Evolutionary conservation across 192 early-diverging fungal species (phyloP).

Genomic region (Lobosporangium transversale): DNA sequence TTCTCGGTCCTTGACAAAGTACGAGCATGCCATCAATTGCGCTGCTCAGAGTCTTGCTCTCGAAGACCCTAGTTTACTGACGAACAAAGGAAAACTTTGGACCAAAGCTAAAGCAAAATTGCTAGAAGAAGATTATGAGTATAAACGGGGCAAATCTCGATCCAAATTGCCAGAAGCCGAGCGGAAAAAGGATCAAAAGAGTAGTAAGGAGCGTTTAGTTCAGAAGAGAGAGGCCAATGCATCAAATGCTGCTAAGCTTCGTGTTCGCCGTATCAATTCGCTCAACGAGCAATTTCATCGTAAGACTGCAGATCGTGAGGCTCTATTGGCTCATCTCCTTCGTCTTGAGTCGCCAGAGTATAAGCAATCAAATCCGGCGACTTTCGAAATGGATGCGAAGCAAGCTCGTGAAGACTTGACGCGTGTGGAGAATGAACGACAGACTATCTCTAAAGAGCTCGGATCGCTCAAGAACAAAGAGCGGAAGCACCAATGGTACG

Average conservation of each 20-base stretch:
- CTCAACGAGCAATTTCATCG: slow-evolving; percentile 48
- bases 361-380: slow-evolving; percentile 14
- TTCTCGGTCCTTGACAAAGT: slow-evolving; percentile 58
- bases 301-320: slow-evolving; percentile 42
- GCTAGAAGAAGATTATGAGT: slow-evolving; percentile 59
- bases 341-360: slow-evolving; percentile 37
- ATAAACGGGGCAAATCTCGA: slow-evolving; percentile 65
- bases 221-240: slow-evolving; percentile 57
- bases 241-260: slow-evolving; percentile 39
- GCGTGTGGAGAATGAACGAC: slow-evolving; percentile 36
- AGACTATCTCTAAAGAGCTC: slow-evolving; percentile 42
- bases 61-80: slow-evolving; percentile 54
- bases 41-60: slow-evolving; percentile 60
- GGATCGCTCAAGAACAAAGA: slow-evolving; percentile 59
- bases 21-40: slow-evolving; percentile 63
- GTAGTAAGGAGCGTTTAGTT: slow-evolving; percentile 35
- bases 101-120: slow-evolving; percentile 62
- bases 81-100: slow-evolving; percentile 58
- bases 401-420: slow-evolving; percentile 27
- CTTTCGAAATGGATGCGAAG: slow-evolving; percentile 31
- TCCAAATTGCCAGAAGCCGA: slow-evolving; percentile 62
- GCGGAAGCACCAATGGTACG: slow-evolving; percentile 71
- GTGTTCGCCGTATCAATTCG: slow-evolving; percentile 45
- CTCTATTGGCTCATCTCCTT: slow-evolving; percentile 25
- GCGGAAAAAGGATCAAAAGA: slow-evolving; percentile 35